Evolutionary conservation across 1,284 basidiomycete genomes (phyloP), one percentile per base, ranked within the genome.

Genomic region (Puccinia polysora): DNA sequence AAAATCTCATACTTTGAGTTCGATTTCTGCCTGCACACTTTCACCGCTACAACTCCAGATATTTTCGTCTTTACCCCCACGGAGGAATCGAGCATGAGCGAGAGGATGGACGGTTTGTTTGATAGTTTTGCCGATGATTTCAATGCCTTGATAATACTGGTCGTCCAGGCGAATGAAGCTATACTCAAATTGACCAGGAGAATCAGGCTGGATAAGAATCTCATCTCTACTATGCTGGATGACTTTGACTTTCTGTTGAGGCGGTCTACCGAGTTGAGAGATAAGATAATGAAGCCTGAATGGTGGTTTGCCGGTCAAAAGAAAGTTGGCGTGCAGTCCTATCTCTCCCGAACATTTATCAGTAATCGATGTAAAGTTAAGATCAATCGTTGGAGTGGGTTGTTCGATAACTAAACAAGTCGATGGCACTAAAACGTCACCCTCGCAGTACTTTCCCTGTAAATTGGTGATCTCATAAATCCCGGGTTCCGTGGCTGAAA

Each of bases 181-280:
- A 82, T 96, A 97, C 18, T 86, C 86, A 79, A 96, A 97, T 75
- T 89, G 87, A 38, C 95, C 95, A 75, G 91, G 90, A 55, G 85
- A 85, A 52, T 92, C 88, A 0, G 94, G 94, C 77, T 92, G 88
- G 55, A 97, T 82, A 6, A 87, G 88, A 74, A 97, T 82, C 78
- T 95, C 89, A 59, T 89, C 91, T 25, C 90, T 85, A 20, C 89
- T 88, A 32, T 83, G 84, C 2, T 85, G 77, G 79, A 93, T 90
- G 1, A 83, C 84, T 47, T 78, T 77, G 12, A 77, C 76, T 36
- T 83, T 81, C 47, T 38, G 23, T 50, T 70, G 67, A 14, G 67
- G 52, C 4, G 83, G 81, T 76, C 88, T 86, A 32, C 86, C 84
- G 79, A 90, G 86, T 64, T 87, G 85, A 78, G 89, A 86, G 76